Evolutionary conservation across 2,329 filamentous ascomycete genomes (phyloP).

Genomic region (Xylariaceae sp.): DNA sequence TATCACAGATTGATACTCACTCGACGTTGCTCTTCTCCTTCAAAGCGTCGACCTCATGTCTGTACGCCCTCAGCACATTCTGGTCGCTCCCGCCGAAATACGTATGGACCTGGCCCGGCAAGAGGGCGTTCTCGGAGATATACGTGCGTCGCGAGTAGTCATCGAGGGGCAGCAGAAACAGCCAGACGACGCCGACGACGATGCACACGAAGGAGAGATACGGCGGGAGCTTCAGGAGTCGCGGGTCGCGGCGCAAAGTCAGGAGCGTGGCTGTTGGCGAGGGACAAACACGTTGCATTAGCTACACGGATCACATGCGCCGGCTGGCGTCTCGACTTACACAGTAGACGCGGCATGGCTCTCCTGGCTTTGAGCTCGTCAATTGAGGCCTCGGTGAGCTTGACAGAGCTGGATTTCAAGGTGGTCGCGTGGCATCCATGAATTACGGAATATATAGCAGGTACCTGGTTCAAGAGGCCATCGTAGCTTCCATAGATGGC

Average conservation of each 20-base stretch:
- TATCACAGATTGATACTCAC: conserved; percentile 34
- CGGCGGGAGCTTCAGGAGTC: conserved; percentile 76
- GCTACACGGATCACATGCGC: conserved; percentile 2
- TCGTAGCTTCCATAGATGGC: neutral
- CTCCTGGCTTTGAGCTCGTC: conserved; percentile 12
- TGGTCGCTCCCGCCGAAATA: conserved; percentile 97
- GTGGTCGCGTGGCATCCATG: conserved; percentile 12
- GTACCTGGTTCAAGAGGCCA: neutral
- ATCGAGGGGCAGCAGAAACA: conserved; percentile 82
- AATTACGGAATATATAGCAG: neutral
- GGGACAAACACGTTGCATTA: conserved; percentile 19
- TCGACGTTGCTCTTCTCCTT: conserved; percentile 48
- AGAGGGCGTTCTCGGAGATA: conserved; percentile 92
- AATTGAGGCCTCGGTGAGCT: conserved; percentile 10
- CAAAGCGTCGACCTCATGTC: conserved; percentile 70
- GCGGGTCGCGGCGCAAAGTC: conserved; percentile 71
- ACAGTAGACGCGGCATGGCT: conserved; percentile 50
- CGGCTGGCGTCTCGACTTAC: conserved; percentile 34
- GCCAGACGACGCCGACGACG: conserved; percentile 79
- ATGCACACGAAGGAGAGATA: conserved; percentile 84
- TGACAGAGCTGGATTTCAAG: conserved; percentile 13
- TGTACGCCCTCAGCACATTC: conserved; percentile 86
- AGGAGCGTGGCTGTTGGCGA: conserved; percentile 50
- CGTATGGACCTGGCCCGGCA: conserved; percentile 94
- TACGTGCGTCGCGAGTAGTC: conserved; percentile 90